Percentiles rank a stretch among this genome's conserved stretches.
phyloP scores from a whole-genome alignment of 495 filamentous ascomycete genomes.

The Clavariopsis aquatica region DNA sequence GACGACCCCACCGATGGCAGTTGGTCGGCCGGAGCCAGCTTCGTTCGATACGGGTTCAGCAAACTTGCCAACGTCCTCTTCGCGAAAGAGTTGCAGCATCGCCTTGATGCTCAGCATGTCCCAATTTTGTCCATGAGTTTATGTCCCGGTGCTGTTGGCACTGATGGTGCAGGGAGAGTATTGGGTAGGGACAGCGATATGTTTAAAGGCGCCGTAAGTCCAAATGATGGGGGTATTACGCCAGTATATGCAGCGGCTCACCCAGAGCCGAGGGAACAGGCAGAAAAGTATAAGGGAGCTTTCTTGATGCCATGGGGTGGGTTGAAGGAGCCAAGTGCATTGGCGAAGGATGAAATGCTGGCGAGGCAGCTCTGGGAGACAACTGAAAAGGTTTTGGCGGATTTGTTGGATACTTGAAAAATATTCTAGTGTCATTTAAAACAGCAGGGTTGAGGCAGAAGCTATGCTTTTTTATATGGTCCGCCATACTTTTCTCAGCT shows the following conservation, averaged over 20 bases:
- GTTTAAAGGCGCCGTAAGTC: neutral
- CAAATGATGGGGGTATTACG: constrained; percentile 26
- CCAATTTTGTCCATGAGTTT: constrained; percentile 26
- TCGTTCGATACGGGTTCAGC: constrained; percentile 6
- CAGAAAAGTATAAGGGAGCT: constrained; percentile 24
- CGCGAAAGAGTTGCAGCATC: constrained; percentile 34
- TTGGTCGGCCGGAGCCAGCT: neutral
- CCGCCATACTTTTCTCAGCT: neutral
- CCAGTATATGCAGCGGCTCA: constrained; percentile 32
- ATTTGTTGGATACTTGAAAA: neutral
- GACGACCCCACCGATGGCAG: neutral
- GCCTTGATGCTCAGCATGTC: constrained; percentile 22
- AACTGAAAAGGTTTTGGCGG: constrained; percentile 13
- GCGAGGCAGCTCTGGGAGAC: constrained; percentile 30
- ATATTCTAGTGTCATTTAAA: too few relatives aligned
- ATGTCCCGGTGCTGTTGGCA: constrained; percentile 33
- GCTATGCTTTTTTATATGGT: neutral
- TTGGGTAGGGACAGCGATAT: neutral
- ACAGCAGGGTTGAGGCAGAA: too few relatives aligned
- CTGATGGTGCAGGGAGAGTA: neutral
- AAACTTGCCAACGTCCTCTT: constrained; percentile 39
- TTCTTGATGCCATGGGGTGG: constrained; percentile 26
- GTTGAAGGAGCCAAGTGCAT: constrained; percentile 12
- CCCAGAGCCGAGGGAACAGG: constrained; percentile 21
- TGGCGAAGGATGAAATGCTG: constrained; percentile 13